Conservation (phyloP, 2,329 filamentous ascomycete species). For the Colletotrichum tamarilloi region DNA sequence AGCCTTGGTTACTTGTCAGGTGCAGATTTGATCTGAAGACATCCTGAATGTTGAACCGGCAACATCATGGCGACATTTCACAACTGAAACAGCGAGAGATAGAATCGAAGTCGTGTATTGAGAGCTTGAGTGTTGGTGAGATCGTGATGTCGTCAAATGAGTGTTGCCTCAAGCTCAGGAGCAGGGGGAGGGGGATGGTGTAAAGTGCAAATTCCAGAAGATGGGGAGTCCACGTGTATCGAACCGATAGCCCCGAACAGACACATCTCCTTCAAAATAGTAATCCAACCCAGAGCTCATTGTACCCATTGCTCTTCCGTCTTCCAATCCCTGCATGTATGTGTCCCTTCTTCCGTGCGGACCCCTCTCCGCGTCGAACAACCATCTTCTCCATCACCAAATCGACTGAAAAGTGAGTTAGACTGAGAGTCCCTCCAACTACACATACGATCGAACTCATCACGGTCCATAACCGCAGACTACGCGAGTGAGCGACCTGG, state of each 20-base stretch:
- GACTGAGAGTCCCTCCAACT: not conserved
- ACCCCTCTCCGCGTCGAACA: not conserved
- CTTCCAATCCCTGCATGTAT: not conserved
- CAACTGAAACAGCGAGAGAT: not conserved
- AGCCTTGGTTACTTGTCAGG: too few species aligned
- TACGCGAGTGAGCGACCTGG: not conserved
- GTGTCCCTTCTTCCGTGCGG: not conserved
- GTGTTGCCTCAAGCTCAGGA: not conserved
- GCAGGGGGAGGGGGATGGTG: not conserved
- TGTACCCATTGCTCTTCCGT: not conserved
- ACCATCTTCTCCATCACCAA: not conserved
- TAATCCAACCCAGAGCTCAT: not conserved
- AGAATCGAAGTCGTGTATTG: not conserved
- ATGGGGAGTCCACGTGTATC: not conserved
- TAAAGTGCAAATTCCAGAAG: not conserved
- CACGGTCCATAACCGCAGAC: not conserved
- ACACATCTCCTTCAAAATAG: not conserved
- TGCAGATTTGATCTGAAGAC: too few species aligned
- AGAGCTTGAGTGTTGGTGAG: too few species aligned
- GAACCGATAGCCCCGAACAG: not conserved
- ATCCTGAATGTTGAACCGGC: not conserved
- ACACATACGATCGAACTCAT: not conserved
- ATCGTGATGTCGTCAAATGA: not conserved
- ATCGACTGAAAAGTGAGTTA: not conserved
- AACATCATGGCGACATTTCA: not conserved